Percentiles rank a stretch among this genome's conserved stretches.
These are phyloP conservation scores for Xerocomus brunneocitrinus DNA, from an alignment of 768 basidiomycete genomes.

Conservation along the genomic window DNA sequence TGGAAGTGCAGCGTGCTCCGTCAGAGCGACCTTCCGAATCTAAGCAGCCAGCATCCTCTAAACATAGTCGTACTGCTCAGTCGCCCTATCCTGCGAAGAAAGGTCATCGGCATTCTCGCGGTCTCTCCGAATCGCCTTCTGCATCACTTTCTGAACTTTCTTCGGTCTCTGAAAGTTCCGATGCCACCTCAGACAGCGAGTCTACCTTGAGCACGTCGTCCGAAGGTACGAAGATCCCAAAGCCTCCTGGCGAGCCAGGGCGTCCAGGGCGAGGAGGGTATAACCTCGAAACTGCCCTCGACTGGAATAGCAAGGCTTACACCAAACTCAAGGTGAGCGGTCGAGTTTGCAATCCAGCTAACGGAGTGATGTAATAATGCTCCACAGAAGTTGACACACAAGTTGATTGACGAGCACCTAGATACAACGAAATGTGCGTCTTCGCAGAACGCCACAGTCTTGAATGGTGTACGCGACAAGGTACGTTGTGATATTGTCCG, in stretches of 20 bases:
- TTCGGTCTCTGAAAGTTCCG: not conserved
- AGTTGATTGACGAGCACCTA: constrained; percentile 6
- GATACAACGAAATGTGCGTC: constrained; percentile 8
- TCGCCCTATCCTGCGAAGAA: too few species aligned
- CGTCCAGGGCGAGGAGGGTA: constrained; percentile 23
- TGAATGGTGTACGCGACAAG: not conserved
- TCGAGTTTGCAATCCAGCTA: too few species aligned
- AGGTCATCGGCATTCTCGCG: too few species aligned
- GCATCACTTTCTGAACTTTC: too few species aligned
- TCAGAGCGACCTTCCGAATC: too few species aligned
- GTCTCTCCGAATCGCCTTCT: too few species aligned
- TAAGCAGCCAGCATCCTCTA: too few species aligned
- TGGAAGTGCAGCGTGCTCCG: not conserved
- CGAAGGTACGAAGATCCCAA: constrained; percentile 21
- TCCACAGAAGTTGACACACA: not conserved
- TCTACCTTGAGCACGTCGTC: not conserved
- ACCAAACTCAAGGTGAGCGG: not conserved
- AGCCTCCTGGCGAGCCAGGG: constrained; percentile 23
- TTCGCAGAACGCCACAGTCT: not conserved
- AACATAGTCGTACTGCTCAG: too few species aligned
- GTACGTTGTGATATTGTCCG: not conserved
- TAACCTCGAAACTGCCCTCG: constrained; percentile 16
- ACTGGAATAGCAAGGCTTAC: constrained; percentile 1
- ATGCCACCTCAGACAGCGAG: not conserved
- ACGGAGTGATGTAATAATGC: too few species aligned